phyloP scores from a whole-genome alignment of 306 rosid species.

The Quercus engelmannii region DNA sequence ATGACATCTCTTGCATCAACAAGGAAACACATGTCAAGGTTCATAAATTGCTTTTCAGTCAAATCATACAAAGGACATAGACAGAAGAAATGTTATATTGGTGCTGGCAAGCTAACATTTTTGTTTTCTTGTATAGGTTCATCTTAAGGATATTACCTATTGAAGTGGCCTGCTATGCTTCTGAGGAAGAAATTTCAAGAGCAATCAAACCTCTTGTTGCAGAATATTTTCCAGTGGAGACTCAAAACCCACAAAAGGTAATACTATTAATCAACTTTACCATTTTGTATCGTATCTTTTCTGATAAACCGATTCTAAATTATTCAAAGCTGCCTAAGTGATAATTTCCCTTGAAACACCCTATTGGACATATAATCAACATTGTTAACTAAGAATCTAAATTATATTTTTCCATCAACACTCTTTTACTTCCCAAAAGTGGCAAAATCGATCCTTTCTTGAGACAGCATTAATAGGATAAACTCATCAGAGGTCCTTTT shows the following conservation, averaged over 20 bases:
- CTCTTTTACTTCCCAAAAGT: background rate
- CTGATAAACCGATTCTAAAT: slow-evolving; percentile 1
- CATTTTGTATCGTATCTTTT: slow-evolving; percentile 1
- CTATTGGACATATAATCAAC: background rate
- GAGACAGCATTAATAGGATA: background rate
- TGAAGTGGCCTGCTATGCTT: slow-evolving; percentile 91
- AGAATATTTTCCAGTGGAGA: slow-evolving; percentile 65
- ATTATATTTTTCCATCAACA: background rate
- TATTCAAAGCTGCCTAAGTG: background rate
- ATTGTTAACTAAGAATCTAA: background rate
- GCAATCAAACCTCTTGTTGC: slow-evolving; percentile 75
- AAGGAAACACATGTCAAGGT: slow-evolving; percentile 93
- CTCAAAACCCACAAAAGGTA: slow-evolving; percentile 72
- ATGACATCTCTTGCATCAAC: slow-evolving; percentile 77
- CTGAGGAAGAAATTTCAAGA: slow-evolving; percentile 86
- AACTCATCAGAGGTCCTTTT: background rate
- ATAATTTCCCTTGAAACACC: background rate
- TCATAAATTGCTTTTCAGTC: slow-evolving; percentile 8
- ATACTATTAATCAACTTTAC: background rate
- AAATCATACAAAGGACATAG: slow-evolving; percentile 4
- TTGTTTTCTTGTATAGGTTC: slow-evolving; percentile 56
- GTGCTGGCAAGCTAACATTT: slow-evolving; percentile 10
- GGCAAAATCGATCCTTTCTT: background rate
- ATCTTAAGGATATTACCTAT: slow-evolving; percentile 84
- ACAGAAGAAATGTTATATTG: slow-evolving; percentile 9